A percentile compares a stretch with the other conserved stretches of the same genome.
phyloP scores from a whole-genome alignment of 768 basidiomycete genomes.

The Clavaria fumosa region DNA sequence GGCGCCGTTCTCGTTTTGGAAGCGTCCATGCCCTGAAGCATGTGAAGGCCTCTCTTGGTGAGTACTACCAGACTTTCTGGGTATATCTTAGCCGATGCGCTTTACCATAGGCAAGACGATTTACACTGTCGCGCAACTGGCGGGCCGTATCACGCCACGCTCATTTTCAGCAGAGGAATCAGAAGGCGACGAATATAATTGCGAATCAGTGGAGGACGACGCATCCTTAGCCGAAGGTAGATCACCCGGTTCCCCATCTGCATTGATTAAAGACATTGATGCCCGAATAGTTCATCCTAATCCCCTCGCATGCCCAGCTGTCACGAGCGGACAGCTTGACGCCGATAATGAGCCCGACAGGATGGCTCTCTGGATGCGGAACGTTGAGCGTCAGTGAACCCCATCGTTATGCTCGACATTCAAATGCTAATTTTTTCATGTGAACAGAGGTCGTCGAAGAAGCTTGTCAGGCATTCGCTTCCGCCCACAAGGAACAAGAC shows the following conservation, averaged over 20 bases:
- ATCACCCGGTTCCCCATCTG: conserved; percentile 4
- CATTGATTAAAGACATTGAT: conserved; percentile 3
- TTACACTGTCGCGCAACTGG: no score
- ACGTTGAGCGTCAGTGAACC: conserved; percentile 56
- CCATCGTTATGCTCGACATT: conserved; percentile 1
- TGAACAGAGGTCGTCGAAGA: conserved; percentile 65
- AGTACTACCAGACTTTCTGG: conserved; percentile 9
- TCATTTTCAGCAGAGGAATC: conserved; percentile 26
- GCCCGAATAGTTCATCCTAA: conserved; percentile 34
- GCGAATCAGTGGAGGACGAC: conserved; percentile 38
- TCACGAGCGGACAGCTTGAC: conserved; percentile 34
- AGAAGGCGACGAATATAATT: conserved; percentile 11
- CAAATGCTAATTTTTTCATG: conserved; percentile 6
- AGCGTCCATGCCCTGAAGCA: conserved; percentile 28
- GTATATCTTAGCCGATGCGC: not conserved
- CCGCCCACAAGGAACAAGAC: conserved; percentile 26
- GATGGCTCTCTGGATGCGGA: conserved; percentile 71
- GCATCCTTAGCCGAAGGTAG: conserved; percentile 28
- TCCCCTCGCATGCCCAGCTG: conserved; percentile 39
- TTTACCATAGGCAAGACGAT: conserved; percentile 44
- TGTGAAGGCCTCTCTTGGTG: conserved; percentile 62
- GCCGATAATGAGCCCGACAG: conserved; percentile 45
- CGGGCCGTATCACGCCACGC: conserved; percentile 29
- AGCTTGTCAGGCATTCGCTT: conserved; percentile 58
- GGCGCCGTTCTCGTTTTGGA: conserved; percentile 15